Base-by-base conservation (phyloP, 345 rosid species). In the Corchorus capsularis region DNA sequence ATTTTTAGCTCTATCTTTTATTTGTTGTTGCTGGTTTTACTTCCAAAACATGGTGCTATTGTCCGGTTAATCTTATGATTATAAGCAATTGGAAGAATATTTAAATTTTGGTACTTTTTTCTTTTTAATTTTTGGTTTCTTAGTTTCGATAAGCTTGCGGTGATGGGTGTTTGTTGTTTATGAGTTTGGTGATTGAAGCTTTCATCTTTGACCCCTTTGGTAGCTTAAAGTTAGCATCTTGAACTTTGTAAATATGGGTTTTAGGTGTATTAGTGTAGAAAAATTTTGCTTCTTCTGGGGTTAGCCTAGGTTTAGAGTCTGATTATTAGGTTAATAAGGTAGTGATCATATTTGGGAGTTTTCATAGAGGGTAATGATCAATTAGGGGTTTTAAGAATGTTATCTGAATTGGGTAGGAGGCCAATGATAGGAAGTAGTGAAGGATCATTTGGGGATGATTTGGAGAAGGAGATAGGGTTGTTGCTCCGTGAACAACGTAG, bases 381-480 rank as follows among this genome's bases (percentile, higher is more conserved):
- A 73, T 69, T 81, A 72, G 64, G 75, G 80, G 63, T 79, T 75
- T 78, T 78, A 81, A 84, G 79, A 50, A 88, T 88, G 85, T 80
- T 91, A 81, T 87, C 92, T 79, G 94, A 88, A 85, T 77, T 86
- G 73, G 85, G 83, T 35, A 81, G 88, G 81, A 85, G 88, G 64
- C 92, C 89, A 75, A 90, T 91, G 90, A 79, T 85, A 70, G 89
- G 97, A 64, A 86, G 82, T 57, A 85, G 81, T 76, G 93, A 88
- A 14, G 93, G 88, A 63, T 85, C 98, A 32, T 89, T 86, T 78
- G 91, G 88, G 22, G 93, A 89, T 81, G 98, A 84, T 79, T 84
- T 88, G 59, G 97, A 94, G 83, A 83, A 85, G 61, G 98, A 92
- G 78, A 83, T 94, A 79, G 94, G 89, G 27, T 20, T 80, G 52